These are phyloP conservation scores for Gracilaria domingensis DNA, from an alignment of 23 red algal species.

Conservation along the genomic window DNA sequence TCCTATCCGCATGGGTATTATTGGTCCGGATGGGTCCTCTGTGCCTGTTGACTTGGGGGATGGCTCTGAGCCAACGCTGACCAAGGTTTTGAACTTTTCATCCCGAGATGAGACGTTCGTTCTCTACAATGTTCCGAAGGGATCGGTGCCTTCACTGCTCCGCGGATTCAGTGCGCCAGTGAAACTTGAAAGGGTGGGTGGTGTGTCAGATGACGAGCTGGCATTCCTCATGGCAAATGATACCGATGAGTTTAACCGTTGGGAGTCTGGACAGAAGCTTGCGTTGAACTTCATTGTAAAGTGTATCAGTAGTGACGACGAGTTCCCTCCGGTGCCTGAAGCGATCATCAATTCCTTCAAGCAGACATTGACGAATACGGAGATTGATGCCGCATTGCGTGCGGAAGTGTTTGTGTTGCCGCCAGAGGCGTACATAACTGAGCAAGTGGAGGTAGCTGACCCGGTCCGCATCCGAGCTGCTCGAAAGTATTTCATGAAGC, in stretches of 20 bases:
- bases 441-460: constrained; percentile 77
- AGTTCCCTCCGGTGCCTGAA: constrained; percentile 24
- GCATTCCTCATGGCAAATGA: constrained; percentile 96
- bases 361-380: constrained; percentile 59
- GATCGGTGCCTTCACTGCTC: constrained; percentile 74
- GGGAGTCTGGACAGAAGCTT: constrained; percentile 90
- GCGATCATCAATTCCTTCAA: constrained; percentile 81
- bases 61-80: constrained; percentile 38
- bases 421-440: constrained; percentile 78
- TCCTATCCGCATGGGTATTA: constrained; percentile 84
- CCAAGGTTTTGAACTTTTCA: constrained; percentile 72
- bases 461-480: constrained; percentile 82
- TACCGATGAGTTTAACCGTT: constrained; percentile 89
- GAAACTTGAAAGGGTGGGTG: constrained; percentile 72
- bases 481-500: constrained; percentile 61
- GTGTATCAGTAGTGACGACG: constrained; percentile 34
- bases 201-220: constrained; percentile 69
- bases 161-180: constrained; percentile 94
- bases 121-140: constrained; percentile 84
- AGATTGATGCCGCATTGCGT: constrained; percentile 80
- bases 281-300: constrained; percentile 71
- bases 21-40: constrained; percentile 72
- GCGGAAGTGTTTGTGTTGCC: constrained; percentile 78
- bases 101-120: constrained; percentile 63
- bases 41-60: constrained; percentile 75